phyloP scores from a whole-genome alignment of 169 alveolate genomes.

The Plasmodium gallinaceum region DNA sequence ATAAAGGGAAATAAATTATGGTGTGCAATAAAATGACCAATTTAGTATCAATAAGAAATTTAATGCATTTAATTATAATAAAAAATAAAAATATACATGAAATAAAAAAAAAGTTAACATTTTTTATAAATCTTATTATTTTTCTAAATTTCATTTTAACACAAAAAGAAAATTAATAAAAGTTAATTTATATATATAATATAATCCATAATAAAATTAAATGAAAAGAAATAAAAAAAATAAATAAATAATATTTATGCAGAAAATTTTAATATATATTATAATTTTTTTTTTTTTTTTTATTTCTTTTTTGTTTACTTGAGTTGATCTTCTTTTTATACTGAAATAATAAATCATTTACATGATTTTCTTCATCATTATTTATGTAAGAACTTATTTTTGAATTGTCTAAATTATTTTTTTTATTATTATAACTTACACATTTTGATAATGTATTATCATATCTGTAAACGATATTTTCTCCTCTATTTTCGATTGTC shows the following conservation, averaged over 20 bases:
- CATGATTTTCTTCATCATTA: conserved; percentile 2
- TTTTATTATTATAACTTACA: conserved; percentile 18
- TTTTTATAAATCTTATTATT: neutral
- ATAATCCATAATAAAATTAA: neutral
- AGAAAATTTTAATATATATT: too few relatives aligned
- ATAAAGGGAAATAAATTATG: neutral
- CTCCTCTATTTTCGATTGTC: neutral
- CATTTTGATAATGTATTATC: conserved; percentile 11
- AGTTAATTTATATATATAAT: neutral
- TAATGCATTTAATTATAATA: neutral
- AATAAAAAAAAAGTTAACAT: too few relatives aligned
- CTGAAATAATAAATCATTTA: neutral
- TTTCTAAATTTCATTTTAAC: too few relatives aligned
- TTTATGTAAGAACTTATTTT: conserved; percentile 8
- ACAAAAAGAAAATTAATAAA: neutral
- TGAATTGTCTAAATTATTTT: conserved; percentile 1
- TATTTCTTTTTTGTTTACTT: conserved; percentile 23
- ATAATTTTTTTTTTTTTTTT: too few relatives aligned
- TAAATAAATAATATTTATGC: too few relatives aligned
- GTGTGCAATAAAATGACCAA: neutral
- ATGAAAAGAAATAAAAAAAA: neutral
- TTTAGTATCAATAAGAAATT: neutral
- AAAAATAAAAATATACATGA: neutral
- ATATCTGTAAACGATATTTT: conserved; percentile 51
- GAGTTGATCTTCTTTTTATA: neutral